Conservation (phyloP, 2,329 filamentous ascomycete species). For the Graphiopsis chlorocephala region DNA sequence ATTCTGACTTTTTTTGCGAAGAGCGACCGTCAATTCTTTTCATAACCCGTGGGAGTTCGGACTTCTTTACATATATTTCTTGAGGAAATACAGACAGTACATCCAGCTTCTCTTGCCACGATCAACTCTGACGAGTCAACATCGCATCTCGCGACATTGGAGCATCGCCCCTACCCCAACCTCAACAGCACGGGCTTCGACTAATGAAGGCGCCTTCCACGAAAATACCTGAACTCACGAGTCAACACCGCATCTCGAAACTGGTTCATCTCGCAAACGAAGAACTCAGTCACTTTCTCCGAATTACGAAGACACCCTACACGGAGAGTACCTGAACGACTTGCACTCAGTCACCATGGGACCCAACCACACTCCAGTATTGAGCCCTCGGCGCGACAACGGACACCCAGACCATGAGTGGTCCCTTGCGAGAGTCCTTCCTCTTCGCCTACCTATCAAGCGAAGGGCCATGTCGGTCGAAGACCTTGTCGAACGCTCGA, state of each 20-base stretch:
- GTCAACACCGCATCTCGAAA: too few relatives aligned
- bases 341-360: neutral
- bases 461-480: neutral
- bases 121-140: neutral
- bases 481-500: neutral
- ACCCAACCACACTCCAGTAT: neutral
- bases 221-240: too few relatives aligned
- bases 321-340: neutral
- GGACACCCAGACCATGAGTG: neutral
- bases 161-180: neutral
- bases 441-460: neutral
- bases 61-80: neutral
- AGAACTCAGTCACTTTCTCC: too few relatives aligned
- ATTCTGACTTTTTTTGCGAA: neutral
- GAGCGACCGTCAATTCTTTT: neutral
- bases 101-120: neutral
- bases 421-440: neutral
- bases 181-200: too few relatives aligned
- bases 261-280: too few relatives aligned
- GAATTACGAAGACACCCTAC: neutral
- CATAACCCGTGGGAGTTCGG: neutral
- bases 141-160: neutral
- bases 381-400: neutral
- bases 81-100: neutral
- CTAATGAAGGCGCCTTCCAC: too few relatives aligned